phyloP scores from a whole-genome alignment of 2,329 filamentous ascomycete species.

The Grosmannia huntii region DNA sequence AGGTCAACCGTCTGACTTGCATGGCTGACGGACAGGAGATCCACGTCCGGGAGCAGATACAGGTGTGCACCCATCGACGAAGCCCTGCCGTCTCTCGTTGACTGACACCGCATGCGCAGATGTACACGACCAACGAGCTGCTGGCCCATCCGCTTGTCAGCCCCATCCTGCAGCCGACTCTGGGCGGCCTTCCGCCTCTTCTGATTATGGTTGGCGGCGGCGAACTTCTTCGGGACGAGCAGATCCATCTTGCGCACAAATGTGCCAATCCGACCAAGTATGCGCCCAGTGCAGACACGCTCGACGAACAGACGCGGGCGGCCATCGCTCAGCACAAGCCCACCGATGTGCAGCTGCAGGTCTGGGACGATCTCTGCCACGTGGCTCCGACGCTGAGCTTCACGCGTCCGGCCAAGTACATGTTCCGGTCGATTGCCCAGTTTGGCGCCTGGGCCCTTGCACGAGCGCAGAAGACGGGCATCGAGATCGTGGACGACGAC shows the following conservation, averaged over 20 bases:
- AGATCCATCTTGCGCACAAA: slow-evolving; percentile 91
- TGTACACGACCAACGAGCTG: slow-evolving; percentile 72
- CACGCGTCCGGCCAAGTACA: slow-evolving; percentile 88
- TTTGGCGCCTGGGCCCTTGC: slow-evolving; percentile 89
- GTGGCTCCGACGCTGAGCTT: slow-evolving; percentile 89
- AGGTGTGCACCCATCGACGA: slow-evolving; percentile 35
- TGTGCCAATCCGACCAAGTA: slow-evolving; percentile 74
- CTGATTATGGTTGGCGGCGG: slow-evolving; percentile 79
- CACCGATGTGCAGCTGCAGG: slow-evolving; percentile 85
- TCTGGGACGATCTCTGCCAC: slow-evolving; percentile 94
- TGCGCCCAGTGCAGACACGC: slow-evolving; percentile 48
- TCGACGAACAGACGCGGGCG: slow-evolving; percentile 49
- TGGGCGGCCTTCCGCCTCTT: slow-evolving; percentile 81
- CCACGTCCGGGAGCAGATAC: slow-evolving; percentile 80
- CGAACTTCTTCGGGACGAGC: slow-evolving; percentile 83
- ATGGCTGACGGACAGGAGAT: slow-evolving; percentile 46
- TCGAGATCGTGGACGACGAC: slow-evolving; percentile 73
- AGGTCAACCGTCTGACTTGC: slow-evolving; percentile 12
- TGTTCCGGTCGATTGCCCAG: slow-evolving; percentile 86
- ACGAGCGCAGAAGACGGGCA: slow-evolving; percentile 63
- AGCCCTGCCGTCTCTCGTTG: not conserved
- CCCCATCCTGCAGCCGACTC: slow-evolving; percentile 71
- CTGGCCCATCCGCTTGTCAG: slow-evolving; percentile 82
- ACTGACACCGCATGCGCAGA: slow-evolving; percentile 17
- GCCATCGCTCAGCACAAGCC: slow-evolving; percentile 57